Conservation (phyloP, 768 basidiomycete genomes). For the Xerocomellus intermedius region DNA sequence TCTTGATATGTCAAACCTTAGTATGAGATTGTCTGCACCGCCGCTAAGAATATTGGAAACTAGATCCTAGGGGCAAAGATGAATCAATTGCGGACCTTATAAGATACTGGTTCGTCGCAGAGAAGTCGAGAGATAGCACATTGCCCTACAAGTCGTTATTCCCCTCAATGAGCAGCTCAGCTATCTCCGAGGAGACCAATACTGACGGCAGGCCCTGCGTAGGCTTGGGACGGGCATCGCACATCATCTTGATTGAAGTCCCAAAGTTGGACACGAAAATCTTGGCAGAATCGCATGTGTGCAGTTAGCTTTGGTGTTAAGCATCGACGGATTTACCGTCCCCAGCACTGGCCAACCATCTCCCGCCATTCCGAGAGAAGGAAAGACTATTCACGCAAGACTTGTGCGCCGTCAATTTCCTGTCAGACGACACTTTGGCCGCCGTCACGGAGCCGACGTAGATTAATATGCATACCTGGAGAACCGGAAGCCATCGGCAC, state of each 20-base stretch:
- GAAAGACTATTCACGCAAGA: constrained; percentile 66
- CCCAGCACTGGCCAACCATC: constrained; percentile 67
- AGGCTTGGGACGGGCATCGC: constrained; percentile 38
- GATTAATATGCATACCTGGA: constrained; percentile 28
- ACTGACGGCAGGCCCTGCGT: constrained; percentile 45
- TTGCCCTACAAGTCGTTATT: constrained; percentile 50
- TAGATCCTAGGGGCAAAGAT: constrained; percentile 11
- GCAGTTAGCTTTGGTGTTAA: constrained; percentile 11
- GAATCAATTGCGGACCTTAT: constrained; percentile 52
- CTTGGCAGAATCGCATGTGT: constrained; percentile 33
- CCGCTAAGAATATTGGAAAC: constrained; percentile 39
- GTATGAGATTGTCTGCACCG: constrained; percentile 50
- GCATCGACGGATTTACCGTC: constrained; percentile 48
- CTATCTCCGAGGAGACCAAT: constrained; percentile 28
- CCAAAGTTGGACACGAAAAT: constrained; percentile 58
- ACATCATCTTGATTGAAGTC: constrained; percentile 64
- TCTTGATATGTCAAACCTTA: constrained; percentile 53
- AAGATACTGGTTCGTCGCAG: constrained; percentile 59
- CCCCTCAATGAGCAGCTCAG: constrained; percentile 6
- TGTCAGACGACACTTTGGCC: constrained; percentile 14
- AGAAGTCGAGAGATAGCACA: constrained; percentile 70
- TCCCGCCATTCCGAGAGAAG: constrained; percentile 59
- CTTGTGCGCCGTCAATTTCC: constrained; percentile 43
- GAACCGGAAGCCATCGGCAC: constrained; percentile 32
- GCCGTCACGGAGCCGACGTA: not conserved